Evolutionary conservation across 495 filamentous ascomycete species (phyloP).

Genomic region (Beverwykella pulmonaria): DNA sequence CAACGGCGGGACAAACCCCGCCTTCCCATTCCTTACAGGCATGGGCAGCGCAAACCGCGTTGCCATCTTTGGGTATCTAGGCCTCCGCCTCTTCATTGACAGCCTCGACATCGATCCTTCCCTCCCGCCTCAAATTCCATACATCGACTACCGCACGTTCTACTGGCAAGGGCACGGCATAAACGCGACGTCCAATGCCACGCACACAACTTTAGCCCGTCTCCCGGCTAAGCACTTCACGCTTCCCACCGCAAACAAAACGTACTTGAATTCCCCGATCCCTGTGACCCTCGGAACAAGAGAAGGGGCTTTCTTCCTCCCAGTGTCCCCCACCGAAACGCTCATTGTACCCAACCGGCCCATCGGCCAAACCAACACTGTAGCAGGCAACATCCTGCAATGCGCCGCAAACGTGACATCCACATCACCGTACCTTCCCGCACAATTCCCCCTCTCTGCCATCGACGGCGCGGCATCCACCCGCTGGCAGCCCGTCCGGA

Average conservation of each 20-base stretch:
- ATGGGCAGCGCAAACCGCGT: constrained; percentile 67
- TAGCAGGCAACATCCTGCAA: constrained; percentile 66
- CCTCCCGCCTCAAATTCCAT: constrained; percentile 63
- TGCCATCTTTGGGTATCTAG: constrained; percentile 63
- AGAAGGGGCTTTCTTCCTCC: constrained; percentile 50
- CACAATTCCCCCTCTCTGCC: constrained; percentile 72
- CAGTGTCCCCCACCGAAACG: constrained; percentile 39
- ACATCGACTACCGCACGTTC: constrained; percentile 66
- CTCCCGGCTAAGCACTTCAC: constrained; percentile 31
- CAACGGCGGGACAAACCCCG: constrained; percentile 70
- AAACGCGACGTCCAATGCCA: constrained; percentile 62
- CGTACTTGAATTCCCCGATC: constrained; percentile 55
- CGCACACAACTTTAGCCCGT: constrained; percentile 65
- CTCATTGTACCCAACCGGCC: constrained; percentile 64
- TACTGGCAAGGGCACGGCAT: constrained; percentile 72
- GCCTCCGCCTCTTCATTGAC: constrained; percentile 58
- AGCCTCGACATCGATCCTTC: constrained; percentile 61
- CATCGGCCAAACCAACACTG: constrained; percentile 48
- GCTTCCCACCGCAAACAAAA: constrained; percentile 42
- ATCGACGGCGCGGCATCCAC: constrained; percentile 72
- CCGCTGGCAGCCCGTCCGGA: constrained; percentile 67
- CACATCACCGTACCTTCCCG: constrained; percentile 55
- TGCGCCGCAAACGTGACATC: constrained; percentile 60
- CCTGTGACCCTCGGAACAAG: constrained; percentile 50
- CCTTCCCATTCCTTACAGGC: constrained; percentile 69